phyloP scores from a whole-genome alignment of 176 grass and related monocot genomes.

The Aegilops longissima region DNA sequence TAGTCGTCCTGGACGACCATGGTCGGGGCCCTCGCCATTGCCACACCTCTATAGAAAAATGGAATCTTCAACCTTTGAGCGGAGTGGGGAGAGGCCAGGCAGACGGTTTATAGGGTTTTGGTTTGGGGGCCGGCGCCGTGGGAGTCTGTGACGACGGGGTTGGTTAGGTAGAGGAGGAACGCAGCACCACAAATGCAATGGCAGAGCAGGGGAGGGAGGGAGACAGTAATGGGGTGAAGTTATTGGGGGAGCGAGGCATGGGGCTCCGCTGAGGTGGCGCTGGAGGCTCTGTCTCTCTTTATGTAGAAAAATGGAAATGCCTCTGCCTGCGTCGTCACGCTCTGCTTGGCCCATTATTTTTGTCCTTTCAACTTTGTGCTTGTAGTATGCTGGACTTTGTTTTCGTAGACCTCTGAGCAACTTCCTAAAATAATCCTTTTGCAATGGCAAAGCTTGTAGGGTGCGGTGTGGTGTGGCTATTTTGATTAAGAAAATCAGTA shows the following conservation, averaged over 20 bases:
- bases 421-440: background rate
- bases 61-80: background rate
- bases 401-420: background rate
- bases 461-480: too few species aligned
- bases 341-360: constrained; percentile 2
- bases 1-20: constrained; percentile 69
- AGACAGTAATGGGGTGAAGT: constrained; percentile 15
- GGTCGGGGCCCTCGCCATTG: constrained; percentile 49
- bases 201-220: constrained; percentile 6
- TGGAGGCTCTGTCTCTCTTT: background rate
- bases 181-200: background rate
- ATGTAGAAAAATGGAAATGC: background rate
- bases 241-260: background rate
- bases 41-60: background rate
- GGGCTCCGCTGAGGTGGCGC: background rate
- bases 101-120: constrained; percentile 34
- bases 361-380: background rate
- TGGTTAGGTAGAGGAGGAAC: constrained; percentile 1
- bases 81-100: background rate
- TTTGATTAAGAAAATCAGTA: too few species aligned
- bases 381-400: background rate
- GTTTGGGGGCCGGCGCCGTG: background rate
- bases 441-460: too few species aligned
- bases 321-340: background rate
- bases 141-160: background rate